Percentiles rank a stretch among this genome's conserved stretches.
phyloP scores from a whole-genome alignment of 192 early-diverging fungal genomes.

The Pilaira anomala region DNA sequence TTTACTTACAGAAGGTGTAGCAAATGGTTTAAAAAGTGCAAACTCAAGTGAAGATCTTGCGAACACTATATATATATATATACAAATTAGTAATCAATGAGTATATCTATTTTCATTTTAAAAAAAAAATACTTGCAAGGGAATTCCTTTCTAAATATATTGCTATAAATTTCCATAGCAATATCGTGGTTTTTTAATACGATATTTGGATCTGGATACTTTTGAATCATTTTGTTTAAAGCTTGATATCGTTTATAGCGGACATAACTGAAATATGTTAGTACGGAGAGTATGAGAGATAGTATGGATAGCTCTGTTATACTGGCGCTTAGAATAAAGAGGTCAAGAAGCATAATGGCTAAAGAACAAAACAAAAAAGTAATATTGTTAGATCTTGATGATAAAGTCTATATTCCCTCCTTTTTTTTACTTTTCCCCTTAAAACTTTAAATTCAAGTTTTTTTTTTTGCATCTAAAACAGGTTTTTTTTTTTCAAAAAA shows the following conservation, averaged over 20 bases:
- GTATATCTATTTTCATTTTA: neutral
- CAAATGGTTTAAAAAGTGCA: slow-evolving; percentile 44
- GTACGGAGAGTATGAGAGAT: too few relatives aligned
- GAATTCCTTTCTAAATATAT: slow-evolving; percentile 31
- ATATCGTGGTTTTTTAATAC: slow-evolving; percentile 29
- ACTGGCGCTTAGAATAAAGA: too few relatives aligned
- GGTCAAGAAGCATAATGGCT: too few relatives aligned
- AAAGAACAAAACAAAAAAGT: too few relatives aligned
- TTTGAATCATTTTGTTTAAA: slow-evolving; percentile 28
- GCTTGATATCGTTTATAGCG: slow-evolving; percentile 33
- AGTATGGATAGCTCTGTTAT: too few relatives aligned
- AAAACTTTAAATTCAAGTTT: too few relatives aligned
- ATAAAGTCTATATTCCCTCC: too few relatives aligned
- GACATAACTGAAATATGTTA: slow-evolving; percentile 30
- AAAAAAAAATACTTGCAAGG: slow-evolving; percentile 29
- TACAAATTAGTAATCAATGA: neutral
- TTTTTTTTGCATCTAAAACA: too few relatives aligned
- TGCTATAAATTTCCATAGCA: slow-evolving; percentile 26
- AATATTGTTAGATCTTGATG: too few relatives aligned
- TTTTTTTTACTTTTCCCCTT: too few relatives aligned
- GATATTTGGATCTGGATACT: slow-evolving; percentile 41
- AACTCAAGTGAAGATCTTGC: slow-evolving; percentile 31
- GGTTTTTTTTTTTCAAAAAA: too few relatives aligned
- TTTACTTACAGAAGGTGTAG: slow-evolving; percentile 41
- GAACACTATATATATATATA: slow-evolving; percentile 12